Evolutionary conservation across 1,284 basidiomycete genomes (phyloP).

Genomic region (Tylopilus sp.): DNA sequence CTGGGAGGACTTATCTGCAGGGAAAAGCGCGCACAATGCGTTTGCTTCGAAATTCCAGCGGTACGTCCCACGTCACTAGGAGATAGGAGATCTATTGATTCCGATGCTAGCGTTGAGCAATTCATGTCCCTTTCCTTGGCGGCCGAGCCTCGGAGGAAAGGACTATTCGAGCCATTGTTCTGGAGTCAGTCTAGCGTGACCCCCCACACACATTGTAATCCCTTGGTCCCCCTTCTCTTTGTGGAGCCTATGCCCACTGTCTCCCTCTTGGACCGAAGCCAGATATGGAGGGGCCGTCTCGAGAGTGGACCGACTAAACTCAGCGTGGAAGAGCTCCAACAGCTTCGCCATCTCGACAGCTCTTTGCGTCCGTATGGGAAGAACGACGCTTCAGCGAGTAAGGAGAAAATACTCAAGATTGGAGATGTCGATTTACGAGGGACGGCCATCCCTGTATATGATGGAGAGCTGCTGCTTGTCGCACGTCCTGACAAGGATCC

Average conservation of each 20-base stretch:
- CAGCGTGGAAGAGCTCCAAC: constrained; percentile 66
- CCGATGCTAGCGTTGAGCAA: constrained; percentile 70
- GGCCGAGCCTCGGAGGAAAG: constrained; percentile 76
- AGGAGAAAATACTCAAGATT: constrained; percentile 44
- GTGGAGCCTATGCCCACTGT: constrained; percentile 76
- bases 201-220: constrained; percentile 55
- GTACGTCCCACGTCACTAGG: constrained; percentile 49
- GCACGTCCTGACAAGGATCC: constrained; percentile 63
- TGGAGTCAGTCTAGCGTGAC: constrained; percentile 64
- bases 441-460: constrained; percentile 77
- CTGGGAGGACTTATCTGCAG: constrained; percentile 62
- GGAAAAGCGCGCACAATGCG: constrained; percentile 49
- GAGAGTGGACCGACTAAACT: constrained; percentile 64
- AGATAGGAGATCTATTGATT: constrained; percentile 20
- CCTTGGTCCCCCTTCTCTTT: constrained; percentile 77
- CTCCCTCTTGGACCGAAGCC: constrained; percentile 72
- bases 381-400: constrained; percentile 25
- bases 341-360: constrained; percentile 56
- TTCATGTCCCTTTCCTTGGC: constrained; percentile 83
- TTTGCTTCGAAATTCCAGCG: constrained; percentile 70
- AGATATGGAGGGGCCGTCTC: constrained; percentile 70
- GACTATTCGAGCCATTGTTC: constrained; percentile 79
- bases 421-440: constrained; percentile 67
- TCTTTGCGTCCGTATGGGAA: constrained; percentile 34
- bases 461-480: constrained; percentile 77